Evolutionary conservation across 306 rosid species (phyloP).

Genomic region (Ammopiptanthus mongolicus): DNA sequence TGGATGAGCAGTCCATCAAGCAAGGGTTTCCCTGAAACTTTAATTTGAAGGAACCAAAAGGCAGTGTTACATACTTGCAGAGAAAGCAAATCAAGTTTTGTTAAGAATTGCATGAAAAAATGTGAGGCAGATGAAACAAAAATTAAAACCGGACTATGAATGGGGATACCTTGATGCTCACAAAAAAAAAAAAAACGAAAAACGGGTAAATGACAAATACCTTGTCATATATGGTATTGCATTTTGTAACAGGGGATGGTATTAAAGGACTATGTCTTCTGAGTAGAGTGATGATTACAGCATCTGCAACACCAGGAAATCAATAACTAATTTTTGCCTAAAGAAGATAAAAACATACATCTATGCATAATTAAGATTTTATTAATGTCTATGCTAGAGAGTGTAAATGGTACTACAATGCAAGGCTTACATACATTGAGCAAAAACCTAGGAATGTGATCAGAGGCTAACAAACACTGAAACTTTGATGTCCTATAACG

Average conservation of each 20-base stretch:
- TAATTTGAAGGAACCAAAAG: neutral
- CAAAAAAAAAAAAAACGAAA: neutral
- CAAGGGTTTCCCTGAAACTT: constrained; percentile 48
- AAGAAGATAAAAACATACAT: neutral
- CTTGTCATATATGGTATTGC: constrained; percentile 19
- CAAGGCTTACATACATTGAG: neutral
- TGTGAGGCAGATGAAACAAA: neutral
- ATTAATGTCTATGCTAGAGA: neutral
- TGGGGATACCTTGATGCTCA: too few relatives aligned
- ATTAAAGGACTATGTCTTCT: neutral
- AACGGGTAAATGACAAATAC: neutral
- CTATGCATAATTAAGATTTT: neutral
- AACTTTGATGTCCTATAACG: neutral
- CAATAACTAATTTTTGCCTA: neutral
- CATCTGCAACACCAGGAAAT: neutral
- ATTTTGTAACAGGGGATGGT: neutral
- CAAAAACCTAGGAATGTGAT: neutral
- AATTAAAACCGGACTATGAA: too few relatives aligned
- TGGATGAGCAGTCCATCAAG: constrained; percentile 78
- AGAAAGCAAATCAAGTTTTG: neutral
- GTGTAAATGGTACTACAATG: neutral
- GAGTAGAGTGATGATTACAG: neutral
- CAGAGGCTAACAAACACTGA: neutral
- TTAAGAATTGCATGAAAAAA: neutral
- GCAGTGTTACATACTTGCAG: neutral